A percentile compares a stretch with the other conserved stretches of the same genome.
Evolutionary conservation across 2,329 filamentous ascomycete genomes (phyloP).

Genomic region (Aspergillus unguis): DNA sequence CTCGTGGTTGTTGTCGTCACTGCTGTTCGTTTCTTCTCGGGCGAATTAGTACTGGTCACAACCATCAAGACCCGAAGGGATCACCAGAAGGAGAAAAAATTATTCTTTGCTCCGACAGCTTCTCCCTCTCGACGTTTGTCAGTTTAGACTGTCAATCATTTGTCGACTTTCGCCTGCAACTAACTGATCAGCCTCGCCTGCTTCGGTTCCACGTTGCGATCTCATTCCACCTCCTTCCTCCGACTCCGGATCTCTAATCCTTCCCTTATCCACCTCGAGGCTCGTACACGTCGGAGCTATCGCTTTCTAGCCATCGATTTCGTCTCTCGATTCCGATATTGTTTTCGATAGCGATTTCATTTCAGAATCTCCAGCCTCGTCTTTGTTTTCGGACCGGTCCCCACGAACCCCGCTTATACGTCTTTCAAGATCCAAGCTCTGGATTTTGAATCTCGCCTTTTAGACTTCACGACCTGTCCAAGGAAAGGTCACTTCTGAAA

Average conservation of each 20-base stretch:
- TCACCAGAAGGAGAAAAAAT: slow-evolving; percentile 13
- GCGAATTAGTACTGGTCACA: slow-evolving; percentile 8
- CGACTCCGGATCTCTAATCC: slow-evolving; percentile 9
- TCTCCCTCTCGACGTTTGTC: slow-evolving; percentile 13
- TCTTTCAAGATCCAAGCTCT: slow-evolving; percentile 9
- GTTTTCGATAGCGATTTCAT: slow-evolving; percentile 5
- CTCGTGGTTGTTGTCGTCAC: slow-evolving; percentile 17
- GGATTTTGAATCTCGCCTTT: slow-evolving; percentile 17
- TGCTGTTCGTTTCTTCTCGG: slow-evolving; percentile 10
- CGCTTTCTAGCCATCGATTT: slow-evolving; percentile 10
- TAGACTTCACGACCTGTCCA: slow-evolving; percentile 19
- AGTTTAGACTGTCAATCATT: slow-evolving; percentile 25
- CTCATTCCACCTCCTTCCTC: slow-evolving; percentile 13
- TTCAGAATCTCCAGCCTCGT: slow-evolving; percentile 7
- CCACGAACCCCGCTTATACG: slow-evolving; percentile 18
- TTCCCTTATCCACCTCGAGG: slow-evolving; percentile 16
- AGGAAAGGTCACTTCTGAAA: slow-evolving; percentile 46
- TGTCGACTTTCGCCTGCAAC: slow-evolving; percentile 22
- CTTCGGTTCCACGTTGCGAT: slow-evolving; percentile 21
- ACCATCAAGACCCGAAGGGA: slow-evolving; percentile 12
- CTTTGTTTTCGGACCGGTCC: slow-evolving; percentile 13
- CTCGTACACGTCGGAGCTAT: slow-evolving; percentile 12
- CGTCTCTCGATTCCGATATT: slow-evolving; percentile 6
- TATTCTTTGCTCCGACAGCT: slow-evolving; percentile 10
- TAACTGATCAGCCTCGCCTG: slow-evolving; percentile 15